These are phyloP conservation scores for Globisporangium polare DNA, from an alignment of 352 stramenopile genomes.

Conservation along the genomic window DNA sequence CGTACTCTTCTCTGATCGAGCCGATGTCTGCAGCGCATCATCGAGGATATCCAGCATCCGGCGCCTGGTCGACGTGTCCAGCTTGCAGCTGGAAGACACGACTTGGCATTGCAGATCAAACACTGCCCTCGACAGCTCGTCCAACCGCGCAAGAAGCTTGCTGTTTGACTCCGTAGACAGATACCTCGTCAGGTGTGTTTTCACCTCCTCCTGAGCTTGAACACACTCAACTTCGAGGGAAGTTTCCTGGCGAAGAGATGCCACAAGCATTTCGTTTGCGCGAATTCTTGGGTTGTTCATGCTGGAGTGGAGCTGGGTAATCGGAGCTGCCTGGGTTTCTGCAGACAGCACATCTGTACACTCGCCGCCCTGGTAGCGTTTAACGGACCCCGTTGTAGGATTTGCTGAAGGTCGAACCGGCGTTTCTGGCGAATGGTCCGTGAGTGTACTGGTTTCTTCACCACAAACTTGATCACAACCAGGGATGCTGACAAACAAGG, in stretches of 20 bases:
- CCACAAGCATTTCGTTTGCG: conserved; percentile 32
- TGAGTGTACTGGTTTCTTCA: not conserved
- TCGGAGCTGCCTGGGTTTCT: not conserved
- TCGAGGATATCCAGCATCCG: conserved; percentile 31
- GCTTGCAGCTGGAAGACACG: conserved; percentile 16
- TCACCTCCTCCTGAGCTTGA: conserved; percentile 16
- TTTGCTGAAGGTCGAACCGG: too few species aligned
- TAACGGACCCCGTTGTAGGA: not conserved
- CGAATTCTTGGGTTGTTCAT: conserved; percentile 20
- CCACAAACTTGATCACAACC: not conserved
- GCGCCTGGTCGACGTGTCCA: conserved; percentile 20
- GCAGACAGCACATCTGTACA: not conserved
- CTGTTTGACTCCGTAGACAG: conserved; percentile 18
- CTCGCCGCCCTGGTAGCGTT: not conserved
- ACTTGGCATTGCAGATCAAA: conserved; percentile 36
- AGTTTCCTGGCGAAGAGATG: conserved; percentile 25
- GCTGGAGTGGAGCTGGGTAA: not conserved
- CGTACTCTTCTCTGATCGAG: conserved; percentile 3
- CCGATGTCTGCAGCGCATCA: not conserved
- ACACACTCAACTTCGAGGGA: conserved; percentile 20
- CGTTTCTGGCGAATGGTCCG: not conserved
- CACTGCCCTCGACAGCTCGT: conserved; percentile 22
- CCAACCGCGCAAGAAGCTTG: conserved; percentile 20
- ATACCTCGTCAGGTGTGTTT: conserved; percentile 26
- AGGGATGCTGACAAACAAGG: not conserved